Base-by-base conservation (phyloP, 768 basidiomycete genomes). In the Rhodosporidiobolus sp. region DNA sequence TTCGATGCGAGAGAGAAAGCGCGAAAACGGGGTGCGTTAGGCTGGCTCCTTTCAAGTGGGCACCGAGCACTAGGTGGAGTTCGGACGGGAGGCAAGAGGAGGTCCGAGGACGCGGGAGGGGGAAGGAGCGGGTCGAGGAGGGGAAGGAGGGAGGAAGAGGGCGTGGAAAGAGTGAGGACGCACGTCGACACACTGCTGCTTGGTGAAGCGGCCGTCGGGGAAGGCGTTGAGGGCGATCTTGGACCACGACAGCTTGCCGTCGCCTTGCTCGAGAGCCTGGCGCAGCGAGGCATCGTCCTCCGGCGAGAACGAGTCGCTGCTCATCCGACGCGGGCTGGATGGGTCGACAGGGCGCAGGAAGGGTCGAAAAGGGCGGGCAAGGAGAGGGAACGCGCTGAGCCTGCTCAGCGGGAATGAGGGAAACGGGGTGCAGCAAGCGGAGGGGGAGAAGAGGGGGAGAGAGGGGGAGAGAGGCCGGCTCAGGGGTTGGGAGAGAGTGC, bases 141-240 rank as follows among this genome's bases (percentile, higher is more conserved):
- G 26, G 45, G 4, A 10, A 19, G 38, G 35, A 38, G 57, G 19
- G 38, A 45, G 56, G 19, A 26, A 16, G 35, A 53, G 24, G 1
- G 24, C 22, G n/a, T n/a, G n/a, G n/a, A n/a, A n/a, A n/a, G n/a
- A n/a, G n/a, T n/a, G n/a, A n/a, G n/a, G 30, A 49, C 65, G 32
- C 24, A 72, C 70, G 24, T 58, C 61, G 8, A 53, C 45, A 54
- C 77, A 77, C 19, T 79, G 73, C 0, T 34, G 16, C 32, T 72
- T 63, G 12, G 38, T n/a, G 52, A 52, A 69, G 35, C 55, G 50
- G 20, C 77, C 78, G 32, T 73, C 63, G 3, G 76, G 73, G 54
- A 79, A 79, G 4, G 73, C 72, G 43, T 30, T 30, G 26, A 54
- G 26, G 6, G 67, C 63, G 55, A 79, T 63, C 11, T 57, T 63